phyloP scores from a whole-genome alignment of 2,329 filamentous ascomycete genomes.

The Clonostachys sp. region DNA sequence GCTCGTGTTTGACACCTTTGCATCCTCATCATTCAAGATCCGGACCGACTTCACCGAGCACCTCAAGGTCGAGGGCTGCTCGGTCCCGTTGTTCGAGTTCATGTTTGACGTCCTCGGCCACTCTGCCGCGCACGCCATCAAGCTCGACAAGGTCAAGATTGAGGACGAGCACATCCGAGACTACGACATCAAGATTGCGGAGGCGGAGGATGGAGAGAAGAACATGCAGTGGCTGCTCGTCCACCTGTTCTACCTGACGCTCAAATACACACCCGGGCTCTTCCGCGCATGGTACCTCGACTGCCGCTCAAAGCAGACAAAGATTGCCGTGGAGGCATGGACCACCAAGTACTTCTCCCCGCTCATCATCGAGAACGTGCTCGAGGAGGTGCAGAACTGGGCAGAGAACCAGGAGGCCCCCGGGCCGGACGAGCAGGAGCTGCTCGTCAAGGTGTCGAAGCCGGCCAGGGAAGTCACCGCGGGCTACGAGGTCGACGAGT shows the following conservation, averaged over 20 bases:
- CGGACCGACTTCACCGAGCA: slow-evolving; percentile 76
- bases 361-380: slow-evolving; percentile 58
- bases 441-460: slow-evolving; percentile 66
- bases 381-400: slow-evolving; percentile 69
- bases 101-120: slow-evolving; percentile 83
- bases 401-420: slow-evolving; percentile 44
- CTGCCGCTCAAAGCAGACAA: slow-evolving; percentile 75
- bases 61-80: slow-evolving; percentile 68
- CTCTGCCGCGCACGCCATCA: slow-evolving; percentile 67
- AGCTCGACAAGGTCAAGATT: slow-evolving; percentile 65
- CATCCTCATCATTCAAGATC: slow-evolving; percentile 73
- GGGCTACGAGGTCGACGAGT: slow-evolving; percentile 83
- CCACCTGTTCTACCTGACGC: slow-evolving; percentile 78
- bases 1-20: slow-evolving; percentile 82
- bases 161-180: slow-evolving; percentile 47
- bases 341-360: slow-evolving; percentile 80
- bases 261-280: slow-evolving; percentile 72
- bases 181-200: slow-evolving; percentile 47
- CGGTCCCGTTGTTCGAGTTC: slow-evolving; percentile 70
- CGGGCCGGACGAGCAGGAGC: slow-evolving; percentile 45
- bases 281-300: slow-evolving; percentile 84
- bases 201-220: slow-evolving; percentile 58
- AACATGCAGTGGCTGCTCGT: slow-evolving; percentile 80
- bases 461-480: slow-evolving; percentile 74
- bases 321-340: slow-evolving; percentile 76